These are phyloP conservation scores for Rhynchospora tenuis DNA, from an alignment of 176 grass and related monocot species.

Conservation along the genomic window DNA sequence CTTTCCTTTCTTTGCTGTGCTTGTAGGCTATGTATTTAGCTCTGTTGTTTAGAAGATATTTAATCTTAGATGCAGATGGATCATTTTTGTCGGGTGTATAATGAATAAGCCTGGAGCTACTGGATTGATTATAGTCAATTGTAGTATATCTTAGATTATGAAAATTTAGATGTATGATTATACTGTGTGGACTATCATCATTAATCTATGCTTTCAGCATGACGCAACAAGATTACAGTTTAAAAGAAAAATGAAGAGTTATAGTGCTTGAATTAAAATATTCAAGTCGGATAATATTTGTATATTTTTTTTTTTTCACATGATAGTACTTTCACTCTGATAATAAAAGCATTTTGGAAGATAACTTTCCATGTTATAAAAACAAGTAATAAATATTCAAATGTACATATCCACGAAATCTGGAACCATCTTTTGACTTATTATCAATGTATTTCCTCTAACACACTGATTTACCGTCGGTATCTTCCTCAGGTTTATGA, in stretches of 20 bases:
- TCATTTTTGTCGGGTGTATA: background rate
- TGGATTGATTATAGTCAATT: background rate
- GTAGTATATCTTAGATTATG: background rate
- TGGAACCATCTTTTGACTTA: too few species aligned
- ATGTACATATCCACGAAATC: background rate
- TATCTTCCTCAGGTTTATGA: background rate
- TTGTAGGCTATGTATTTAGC: slow-evolving; percentile 9
- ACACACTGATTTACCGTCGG: background rate
- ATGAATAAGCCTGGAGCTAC: background rate
- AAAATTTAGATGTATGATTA: background rate
- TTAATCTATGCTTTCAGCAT: too few species aligned
- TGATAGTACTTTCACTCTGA: background rate
- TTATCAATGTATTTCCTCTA: background rate
- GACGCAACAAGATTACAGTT: too few species aligned
- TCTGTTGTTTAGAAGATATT: background rate
- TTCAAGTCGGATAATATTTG: too few species aligned
- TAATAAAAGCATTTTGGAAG: background rate
- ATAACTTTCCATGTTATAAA: background rate
- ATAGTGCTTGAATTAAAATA: too few species aligned
- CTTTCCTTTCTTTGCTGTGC: background rate
- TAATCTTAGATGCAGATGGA: slow-evolving; percentile 5
- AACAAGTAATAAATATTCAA: background rate
- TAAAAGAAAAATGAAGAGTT: too few species aligned
- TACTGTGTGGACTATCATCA: background rate
- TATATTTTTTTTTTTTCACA: too few species aligned